Conservation (phyloP, 2,329 filamentous ascomycete species). For the Biscogniauxia marginata region DNA sequence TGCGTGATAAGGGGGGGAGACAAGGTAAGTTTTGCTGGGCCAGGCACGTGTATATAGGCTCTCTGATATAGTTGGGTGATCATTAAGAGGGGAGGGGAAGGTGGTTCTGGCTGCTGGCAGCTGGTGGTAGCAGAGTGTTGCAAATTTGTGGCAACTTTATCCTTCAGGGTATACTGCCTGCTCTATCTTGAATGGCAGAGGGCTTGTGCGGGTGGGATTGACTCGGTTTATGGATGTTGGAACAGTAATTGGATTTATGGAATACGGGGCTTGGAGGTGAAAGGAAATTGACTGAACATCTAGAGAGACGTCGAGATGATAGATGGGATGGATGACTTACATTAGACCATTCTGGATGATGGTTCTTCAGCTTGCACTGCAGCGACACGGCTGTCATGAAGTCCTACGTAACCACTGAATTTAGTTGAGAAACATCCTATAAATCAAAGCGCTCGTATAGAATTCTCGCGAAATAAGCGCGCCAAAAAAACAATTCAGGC, state of each 20-base stretch:
- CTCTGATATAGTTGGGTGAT: too few species aligned
- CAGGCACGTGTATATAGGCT: too few species aligned
- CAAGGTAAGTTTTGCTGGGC: too few species aligned
- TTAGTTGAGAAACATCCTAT: slow-evolving; percentile 16
- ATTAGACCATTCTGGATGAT: slow-evolving; percentile 78
- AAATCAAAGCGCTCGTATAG: too few species aligned
- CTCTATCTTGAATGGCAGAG: too few species aligned
- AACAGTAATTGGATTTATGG: neutral
- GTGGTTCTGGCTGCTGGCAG: too few species aligned
- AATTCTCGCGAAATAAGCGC: neutral
- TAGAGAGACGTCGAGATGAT: slow-evolving; percentile 1
- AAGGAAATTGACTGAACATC: neutral
- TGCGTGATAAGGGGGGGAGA: slow-evolving; percentile 29
- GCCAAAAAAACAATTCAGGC: neutral
- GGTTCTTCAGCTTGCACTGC: slow-evolving; percentile 65
- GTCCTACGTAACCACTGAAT: slow-evolving; percentile 45
- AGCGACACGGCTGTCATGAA: slow-evolving; percentile 73
- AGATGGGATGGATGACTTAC: slow-evolving; percentile 40
- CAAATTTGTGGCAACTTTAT: too few species aligned
- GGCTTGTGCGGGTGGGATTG: too few species aligned
- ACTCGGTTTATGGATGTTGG: too few species aligned
- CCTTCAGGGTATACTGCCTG: too few species aligned
- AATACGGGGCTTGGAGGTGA: neutral
- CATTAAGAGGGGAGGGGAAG: too few species aligned
- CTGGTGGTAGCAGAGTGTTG: too few species aligned